phyloP scores from a whole-genome alignment of 352 stramenopile species.

The Phytophthora quininea region DNA sequence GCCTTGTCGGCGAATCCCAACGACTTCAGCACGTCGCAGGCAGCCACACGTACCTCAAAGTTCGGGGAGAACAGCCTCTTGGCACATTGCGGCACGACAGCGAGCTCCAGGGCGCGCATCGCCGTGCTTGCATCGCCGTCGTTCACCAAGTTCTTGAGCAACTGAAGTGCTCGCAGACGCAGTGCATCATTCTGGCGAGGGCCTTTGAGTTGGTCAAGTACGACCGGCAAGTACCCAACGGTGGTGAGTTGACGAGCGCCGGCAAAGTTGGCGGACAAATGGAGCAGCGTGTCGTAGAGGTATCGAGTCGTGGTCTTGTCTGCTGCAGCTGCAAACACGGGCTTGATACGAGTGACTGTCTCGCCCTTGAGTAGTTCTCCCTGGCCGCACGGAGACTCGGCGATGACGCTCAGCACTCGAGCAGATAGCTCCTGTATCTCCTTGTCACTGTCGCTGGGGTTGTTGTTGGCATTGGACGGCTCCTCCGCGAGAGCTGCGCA shows the following conservation, averaged over 20 bases:
- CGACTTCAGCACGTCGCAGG: slow-evolving; percentile 58
- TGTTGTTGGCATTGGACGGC: background rate
- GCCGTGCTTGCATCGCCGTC: slow-evolving; percentile 60
- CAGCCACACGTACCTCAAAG: slow-evolving; percentile 48
- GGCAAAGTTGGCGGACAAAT: slow-evolving; percentile 45
- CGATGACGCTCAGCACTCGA: slow-evolving; percentile 61
- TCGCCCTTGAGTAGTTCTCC: slow-evolving; percentile 48
- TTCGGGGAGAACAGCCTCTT: slow-evolving; percentile 50
- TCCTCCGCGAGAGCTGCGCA: slow-evolving; percentile 9
- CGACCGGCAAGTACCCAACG: slow-evolving; percentile 51
- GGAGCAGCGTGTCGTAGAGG: slow-evolving; percentile 63
- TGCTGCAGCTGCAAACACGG: slow-evolving; percentile 43
- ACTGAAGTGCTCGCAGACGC: slow-evolving; percentile 52
- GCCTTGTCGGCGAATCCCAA: slow-evolving; percentile 69
- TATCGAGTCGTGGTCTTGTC: slow-evolving; percentile 39
- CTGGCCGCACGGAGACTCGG: slow-evolving; percentile 46
- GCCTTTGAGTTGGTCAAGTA: slow-evolving; percentile 56
- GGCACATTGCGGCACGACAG: slow-evolving; percentile 44
- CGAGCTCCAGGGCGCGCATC: slow-evolving; percentile 60
- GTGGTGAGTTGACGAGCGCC: slow-evolving; percentile 56
- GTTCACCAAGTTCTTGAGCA: slow-evolving; percentile 74
- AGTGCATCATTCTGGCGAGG: slow-evolving; percentile 36
- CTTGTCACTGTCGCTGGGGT: slow-evolving; percentile 27
- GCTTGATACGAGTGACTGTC: slow-evolving; percentile 42
- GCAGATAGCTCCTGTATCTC: slow-evolving; percentile 64